Evolutionary conservation across 345 rosid genomes (phyloP).

Genomic region (Syzygium oleosum): DNA sequence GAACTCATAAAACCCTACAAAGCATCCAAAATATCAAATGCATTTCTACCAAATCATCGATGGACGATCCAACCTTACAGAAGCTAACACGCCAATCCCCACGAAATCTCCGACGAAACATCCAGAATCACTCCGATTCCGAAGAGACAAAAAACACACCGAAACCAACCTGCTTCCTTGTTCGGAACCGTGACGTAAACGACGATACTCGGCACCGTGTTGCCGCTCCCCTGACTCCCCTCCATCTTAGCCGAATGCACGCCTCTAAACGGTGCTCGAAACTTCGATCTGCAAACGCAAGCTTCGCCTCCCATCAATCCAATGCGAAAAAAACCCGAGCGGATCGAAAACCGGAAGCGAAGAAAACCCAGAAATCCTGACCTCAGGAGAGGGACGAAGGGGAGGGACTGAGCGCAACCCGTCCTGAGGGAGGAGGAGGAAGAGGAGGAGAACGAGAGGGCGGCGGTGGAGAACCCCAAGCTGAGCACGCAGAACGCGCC

Average conservation of each 20-base stretch:
- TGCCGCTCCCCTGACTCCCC: slow-evolving; percentile 23
- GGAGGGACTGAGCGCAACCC: slow-evolving; percentile 46
- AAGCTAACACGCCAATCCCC: neutral
- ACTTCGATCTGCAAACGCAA: slow-evolving; percentile 36
- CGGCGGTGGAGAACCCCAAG: slow-evolving; percentile 53
- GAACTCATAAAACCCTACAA: neutral
- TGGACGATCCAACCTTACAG: neutral
- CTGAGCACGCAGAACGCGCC: slow-evolving; percentile 64
- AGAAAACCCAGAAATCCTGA: neutral
- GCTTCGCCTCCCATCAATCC: neutral
- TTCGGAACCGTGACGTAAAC: slow-evolving; percentile 89
- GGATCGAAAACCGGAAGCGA: neutral
- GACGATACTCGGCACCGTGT: slow-evolving; percentile 65
- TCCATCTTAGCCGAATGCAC: slow-evolving; percentile 48
- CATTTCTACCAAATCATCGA: neutral
- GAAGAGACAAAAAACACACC: neutral
- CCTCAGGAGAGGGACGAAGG: slow-evolving; percentile 43
- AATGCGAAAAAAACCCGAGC: neutral
- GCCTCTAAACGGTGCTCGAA: slow-evolving; percentile 17
- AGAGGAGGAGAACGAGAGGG: slow-evolving; percentile 25
- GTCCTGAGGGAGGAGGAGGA: slow-evolving; percentile 30
- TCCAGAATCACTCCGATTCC: neutral
- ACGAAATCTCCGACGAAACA: neutral
- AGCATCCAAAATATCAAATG: neutral
- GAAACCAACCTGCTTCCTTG: slow-evolving; percentile 62